phyloP scores from a whole-genome alignment of 2,329 filamentous ascomycete species.

The Calcarisporium arbuscula region DNA sequence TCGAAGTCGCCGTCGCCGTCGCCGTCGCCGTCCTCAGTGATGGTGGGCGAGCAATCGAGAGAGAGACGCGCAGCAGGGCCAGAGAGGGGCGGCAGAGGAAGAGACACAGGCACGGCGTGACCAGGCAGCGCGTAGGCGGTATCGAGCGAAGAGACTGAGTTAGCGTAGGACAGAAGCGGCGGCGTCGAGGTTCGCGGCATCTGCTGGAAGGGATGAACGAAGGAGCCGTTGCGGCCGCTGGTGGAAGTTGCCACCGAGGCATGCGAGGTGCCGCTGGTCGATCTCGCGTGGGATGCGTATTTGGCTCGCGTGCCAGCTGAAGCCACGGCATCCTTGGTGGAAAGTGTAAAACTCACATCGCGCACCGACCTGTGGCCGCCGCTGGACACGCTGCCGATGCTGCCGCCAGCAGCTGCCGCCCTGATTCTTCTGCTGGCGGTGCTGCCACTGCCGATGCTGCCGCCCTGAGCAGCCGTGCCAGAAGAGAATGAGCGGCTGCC shows the following conservation, averaged over 20 bases:
- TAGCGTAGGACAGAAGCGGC: slow-evolving; percentile 51
- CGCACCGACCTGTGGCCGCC: slow-evolving; percentile 16
- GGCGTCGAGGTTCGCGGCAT: slow-evolving; percentile 55
- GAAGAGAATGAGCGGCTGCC: slow-evolving; percentile 10
- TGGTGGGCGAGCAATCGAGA: no score
- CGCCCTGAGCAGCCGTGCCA: slow-evolving; percentile 12
- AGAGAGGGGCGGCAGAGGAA: no score
- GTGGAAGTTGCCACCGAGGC: slow-evolving; percentile 48
- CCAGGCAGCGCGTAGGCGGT: slow-evolving; percentile 23
- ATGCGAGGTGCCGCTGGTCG: slow-evolving; percentile 53
- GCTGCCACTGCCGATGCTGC: slow-evolving; percentile 9
- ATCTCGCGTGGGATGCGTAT: slow-evolving; percentile 47
- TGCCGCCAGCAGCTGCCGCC: slow-evolving; percentile 13
- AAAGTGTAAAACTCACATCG: slow-evolving; percentile 43
- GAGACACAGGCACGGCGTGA: slow-evolving; percentile 41
- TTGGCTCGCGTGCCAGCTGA: slow-evolving; percentile 20
- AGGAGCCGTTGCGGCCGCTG: slow-evolving; percentile 43
- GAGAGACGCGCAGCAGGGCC: slow-evolving; percentile 8
- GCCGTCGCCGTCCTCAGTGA: slow-evolving; percentile 46
- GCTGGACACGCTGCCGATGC: no score
- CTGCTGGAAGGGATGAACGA: slow-evolving; percentile 61
- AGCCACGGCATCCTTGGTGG: slow-evolving; percentile 21
- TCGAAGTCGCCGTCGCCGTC: slow-evolving; percentile 17
- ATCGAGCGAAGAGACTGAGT: slow-evolving; percentile 47
- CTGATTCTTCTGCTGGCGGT: slow-evolving; percentile 8